These are phyloP conservation scores for Rubroshorea leprosula DNA, from an alignment of 345 rosid genomes.

Conservation along the genomic window DNA sequence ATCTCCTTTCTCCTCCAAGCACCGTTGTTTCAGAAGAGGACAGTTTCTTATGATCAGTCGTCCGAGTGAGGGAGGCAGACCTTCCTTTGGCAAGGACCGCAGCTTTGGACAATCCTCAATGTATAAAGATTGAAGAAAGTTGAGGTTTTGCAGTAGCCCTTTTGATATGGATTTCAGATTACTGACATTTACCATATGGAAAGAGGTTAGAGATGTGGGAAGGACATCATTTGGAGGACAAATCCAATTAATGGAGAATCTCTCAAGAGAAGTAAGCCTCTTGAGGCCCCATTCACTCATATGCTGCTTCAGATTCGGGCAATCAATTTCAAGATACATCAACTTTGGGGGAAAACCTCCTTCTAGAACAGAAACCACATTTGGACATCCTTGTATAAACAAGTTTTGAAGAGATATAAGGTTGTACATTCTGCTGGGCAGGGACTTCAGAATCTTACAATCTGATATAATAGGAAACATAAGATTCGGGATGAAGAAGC, in stretches of 20 bases:
- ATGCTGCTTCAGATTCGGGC: too few species aligned
- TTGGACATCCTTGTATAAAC: not conserved
- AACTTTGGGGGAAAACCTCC: too few species aligned
- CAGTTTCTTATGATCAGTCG: not conserved
- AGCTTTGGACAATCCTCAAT: conserved; percentile 6
- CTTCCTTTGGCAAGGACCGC: not conserved
- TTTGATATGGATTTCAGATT: conserved; percentile 12
- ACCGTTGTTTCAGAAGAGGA: conserved; percentile 16
- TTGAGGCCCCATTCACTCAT: too few species aligned
- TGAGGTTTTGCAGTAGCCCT: conserved; percentile 3
- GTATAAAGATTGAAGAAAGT: not conserved
- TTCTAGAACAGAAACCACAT: conserved; percentile 5
- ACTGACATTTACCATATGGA: not conserved
- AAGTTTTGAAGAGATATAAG: not conserved
- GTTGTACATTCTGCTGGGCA: conserved; percentile 4
- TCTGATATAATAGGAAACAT: not conserved
- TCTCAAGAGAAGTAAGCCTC: too few species aligned
- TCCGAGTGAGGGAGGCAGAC: conserved; percentile 10
- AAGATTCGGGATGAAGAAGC: conserved; percentile 4
- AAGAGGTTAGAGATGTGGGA: not conserved
- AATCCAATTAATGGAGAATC: too few species aligned
- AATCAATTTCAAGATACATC: too few species aligned
- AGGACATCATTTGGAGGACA: too few species aligned
- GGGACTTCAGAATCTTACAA: not conserved
- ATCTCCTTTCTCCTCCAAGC: conserved; percentile 13